phyloP scores from a whole-genome alignment of 371 early-diverging fungal species.

The Smittium culicis region DNA sequence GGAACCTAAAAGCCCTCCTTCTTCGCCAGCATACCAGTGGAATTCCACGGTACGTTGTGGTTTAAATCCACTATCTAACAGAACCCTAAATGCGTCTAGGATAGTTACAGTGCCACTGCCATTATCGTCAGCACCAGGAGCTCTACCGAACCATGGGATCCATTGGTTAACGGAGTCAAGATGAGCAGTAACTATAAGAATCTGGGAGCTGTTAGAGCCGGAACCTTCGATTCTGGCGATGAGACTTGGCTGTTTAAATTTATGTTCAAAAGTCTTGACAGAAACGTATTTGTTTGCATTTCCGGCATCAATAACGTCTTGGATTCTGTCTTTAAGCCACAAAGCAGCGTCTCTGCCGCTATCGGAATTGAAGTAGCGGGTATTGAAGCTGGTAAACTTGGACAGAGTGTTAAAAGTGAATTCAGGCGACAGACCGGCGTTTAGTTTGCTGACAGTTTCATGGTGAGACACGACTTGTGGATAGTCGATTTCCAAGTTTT shows the following conservation, averaged over 20 bases:
- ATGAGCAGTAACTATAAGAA: slow-evolving; percentile 78
- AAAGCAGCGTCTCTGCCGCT: slow-evolving; percentile 52
- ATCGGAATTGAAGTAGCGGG: slow-evolving; percentile 72
- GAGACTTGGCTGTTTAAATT: slow-evolving; percentile 31
- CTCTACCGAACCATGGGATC: slow-evolving; percentile 63
- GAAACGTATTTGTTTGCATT: slow-evolving; percentile 41
- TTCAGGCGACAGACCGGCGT: slow-evolving; percentile 38
- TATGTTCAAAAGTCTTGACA: slow-evolving; percentile 58
- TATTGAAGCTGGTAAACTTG: slow-evolving; percentile 64
- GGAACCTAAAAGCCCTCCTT: slow-evolving; percentile 78
- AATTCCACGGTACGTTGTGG: slow-evolving; percentile 80
- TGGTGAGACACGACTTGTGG: slow-evolving; percentile 14
- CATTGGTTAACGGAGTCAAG: slow-evolving; percentile 80
- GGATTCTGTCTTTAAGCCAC: slow-evolving; percentile 57
- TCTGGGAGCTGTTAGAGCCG: slow-evolving; percentile 36
- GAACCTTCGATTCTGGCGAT: slow-evolving; percentile 53
- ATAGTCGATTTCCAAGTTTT: slow-evolving; percentile 6
- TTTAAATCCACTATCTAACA: slow-evolving; percentile 47
- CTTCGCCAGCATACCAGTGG: slow-evolving; percentile 89
- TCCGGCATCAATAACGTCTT: slow-evolving; percentile 31
- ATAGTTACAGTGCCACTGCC: slow-evolving; percentile 68
- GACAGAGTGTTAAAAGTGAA: slow-evolving; percentile 45
- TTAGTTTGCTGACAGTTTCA: slow-evolving; percentile 33
- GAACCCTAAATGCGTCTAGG: slow-evolving; percentile 64
- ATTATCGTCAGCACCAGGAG: slow-evolving; percentile 67